Evolutionary conservation across 2,329 filamentous ascomycete genomes (phyloP).

Genomic region (Paradendryphiella salina): DNA sequence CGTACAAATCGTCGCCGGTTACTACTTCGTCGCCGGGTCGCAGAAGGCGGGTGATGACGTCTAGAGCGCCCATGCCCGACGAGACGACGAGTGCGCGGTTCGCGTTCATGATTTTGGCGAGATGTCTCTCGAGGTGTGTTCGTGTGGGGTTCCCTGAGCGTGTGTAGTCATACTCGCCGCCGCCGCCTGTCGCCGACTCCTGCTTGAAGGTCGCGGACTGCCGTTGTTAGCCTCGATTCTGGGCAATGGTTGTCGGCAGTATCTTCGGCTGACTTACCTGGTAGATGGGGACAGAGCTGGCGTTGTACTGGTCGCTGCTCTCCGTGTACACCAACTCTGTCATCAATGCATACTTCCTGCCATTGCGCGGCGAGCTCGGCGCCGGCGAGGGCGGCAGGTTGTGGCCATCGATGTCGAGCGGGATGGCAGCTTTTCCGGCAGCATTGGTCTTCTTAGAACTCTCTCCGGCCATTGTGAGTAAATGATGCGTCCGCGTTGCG

Average conservation of each 20-base stretch:
- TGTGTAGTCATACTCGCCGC: conserved; percentile 94
- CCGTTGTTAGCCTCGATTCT: conserved; percentile 19
- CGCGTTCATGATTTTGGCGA: conserved; percentile 99
- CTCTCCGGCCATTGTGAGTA: conserved; percentile 36
- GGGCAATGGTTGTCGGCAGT: too few species aligned
- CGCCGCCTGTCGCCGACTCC: conserved; percentile 73
- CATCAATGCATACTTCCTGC: conserved; percentile 86
- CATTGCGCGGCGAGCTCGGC: conserved; percentile 84
- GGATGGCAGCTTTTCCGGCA: conserved; percentile 48
- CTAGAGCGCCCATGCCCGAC: conserved; percentile 95
- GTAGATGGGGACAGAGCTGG: conserved; percentile 95
- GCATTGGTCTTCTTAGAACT: conserved; percentile 43
- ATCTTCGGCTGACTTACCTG: conserved; percentile 58
- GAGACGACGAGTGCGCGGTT: conserved; percentile 88
- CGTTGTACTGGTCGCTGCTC: conserved; percentile 93
- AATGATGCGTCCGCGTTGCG: conserved; percentile 16
- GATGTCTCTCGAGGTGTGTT: conserved; percentile 91
- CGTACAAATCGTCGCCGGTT: conserved; percentile 95
- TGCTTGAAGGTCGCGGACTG: conserved; percentile 97
- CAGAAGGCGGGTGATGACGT: conserved; percentile 90
- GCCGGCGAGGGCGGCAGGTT: conserved; percentile 69
- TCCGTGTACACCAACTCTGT: conserved; percentile 98
- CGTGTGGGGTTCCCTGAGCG: conserved; percentile 95
- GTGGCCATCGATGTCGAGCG: conserved; percentile 46
- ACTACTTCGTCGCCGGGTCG: conserved; percentile 95